A percentile compares a stretch with the other conserved stretches of the same genome.
phyloP scores from a whole-genome alignment of 1,284 basidiomycete genomes.

The Pyrrhoderma noxium region DNA sequence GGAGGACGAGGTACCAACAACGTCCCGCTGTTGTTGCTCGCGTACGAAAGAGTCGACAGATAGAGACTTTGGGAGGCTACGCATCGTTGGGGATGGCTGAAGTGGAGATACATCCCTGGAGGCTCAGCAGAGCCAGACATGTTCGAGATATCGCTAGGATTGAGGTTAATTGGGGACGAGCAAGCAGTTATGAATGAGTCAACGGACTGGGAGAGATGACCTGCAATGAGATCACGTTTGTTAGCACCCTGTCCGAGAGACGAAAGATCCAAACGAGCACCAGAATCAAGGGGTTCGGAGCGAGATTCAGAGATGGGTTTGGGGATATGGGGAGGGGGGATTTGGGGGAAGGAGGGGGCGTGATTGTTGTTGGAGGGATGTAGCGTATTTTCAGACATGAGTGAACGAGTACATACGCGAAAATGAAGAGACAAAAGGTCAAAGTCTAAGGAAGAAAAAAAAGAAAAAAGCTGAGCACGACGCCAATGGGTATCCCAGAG shows the following conservation, averaged over 20 bases:
- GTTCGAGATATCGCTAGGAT: conserved; percentile 2
- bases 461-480: background rate
- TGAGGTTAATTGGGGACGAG: conserved; percentile 10
- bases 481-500: background rate
- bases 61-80: conserved; percentile 13
- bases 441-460: background rate
- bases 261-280: too few relatives aligned
- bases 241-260: too few relatives aligned
- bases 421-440: background rate
- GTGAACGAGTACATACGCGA: conserved; percentile 2
- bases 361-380: conserved; percentile 2
- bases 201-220: conserved; percentile 3
- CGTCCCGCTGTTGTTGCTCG: conserved; percentile 11
- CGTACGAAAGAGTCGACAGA: conserved; percentile 17
- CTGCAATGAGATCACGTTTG: too few relatives aligned
- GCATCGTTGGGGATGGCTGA: conserved; percentile 4
- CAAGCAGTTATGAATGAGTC: conserved; percentile 16
- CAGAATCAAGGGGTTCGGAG: too few relatives aligned
- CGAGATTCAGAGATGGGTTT: too few relatives aligned
- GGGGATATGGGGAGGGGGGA: conserved; percentile 10
- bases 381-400: conserved; percentile 6
- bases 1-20: background rate
- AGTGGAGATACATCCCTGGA: background rate
- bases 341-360: conserved; percentile 12
- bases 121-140: background rate